Base-by-base conservation (phyloP, 768 basidiomycete species). In the Amanita jacksonii region DNA sequence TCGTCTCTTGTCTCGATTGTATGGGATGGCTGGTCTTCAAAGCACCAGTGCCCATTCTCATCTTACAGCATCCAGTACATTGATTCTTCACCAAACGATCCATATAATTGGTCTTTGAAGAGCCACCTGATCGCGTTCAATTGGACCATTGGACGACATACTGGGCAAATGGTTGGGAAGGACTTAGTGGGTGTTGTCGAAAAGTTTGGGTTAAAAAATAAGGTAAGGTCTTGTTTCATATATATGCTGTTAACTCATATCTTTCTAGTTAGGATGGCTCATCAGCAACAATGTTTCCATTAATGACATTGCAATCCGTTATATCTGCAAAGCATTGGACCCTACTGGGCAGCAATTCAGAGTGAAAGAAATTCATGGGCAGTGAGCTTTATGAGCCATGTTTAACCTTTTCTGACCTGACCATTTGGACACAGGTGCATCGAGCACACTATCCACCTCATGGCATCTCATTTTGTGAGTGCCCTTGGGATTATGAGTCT, bases 61-160 rank as follows among this genome's bases (percentile, higher is more conserved):
- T 48, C 47, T 1, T 33, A 49, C 19, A 48, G 50, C n/a, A 50
- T 52, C n/a, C 43, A 45, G 19, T 54, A 45, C 20, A 54, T 54
- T 31, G 20, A 48, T 40, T 25, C 23, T 3, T 15, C 13, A 5
- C 19, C 38, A 10, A 40, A 50, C 23, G 41, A 43, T n/a, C 40
- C 42, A 36, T 39, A 39, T 16, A 18, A 10, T 2, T 52, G 51
- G 51, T 43, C 38, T 8, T 25, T 50, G 37, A 50, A 52, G 47
- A 48, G 27, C 15, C 22, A 45, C 15, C 51, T 54, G 7, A 43
- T 54, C 7, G 38, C 43, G 3, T 51, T 51, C 38, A 38, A 54
- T 27, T 27, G 24, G 2, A 49, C 51, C 1, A 5, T 34, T 24
- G 48, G 51, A 7, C 28, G 51, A 24, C 52, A 54, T 33, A 52